Base-by-base conservation (phyloP, 1,284 basidiomycete genomes). In the Puccinia triticina region DNA sequence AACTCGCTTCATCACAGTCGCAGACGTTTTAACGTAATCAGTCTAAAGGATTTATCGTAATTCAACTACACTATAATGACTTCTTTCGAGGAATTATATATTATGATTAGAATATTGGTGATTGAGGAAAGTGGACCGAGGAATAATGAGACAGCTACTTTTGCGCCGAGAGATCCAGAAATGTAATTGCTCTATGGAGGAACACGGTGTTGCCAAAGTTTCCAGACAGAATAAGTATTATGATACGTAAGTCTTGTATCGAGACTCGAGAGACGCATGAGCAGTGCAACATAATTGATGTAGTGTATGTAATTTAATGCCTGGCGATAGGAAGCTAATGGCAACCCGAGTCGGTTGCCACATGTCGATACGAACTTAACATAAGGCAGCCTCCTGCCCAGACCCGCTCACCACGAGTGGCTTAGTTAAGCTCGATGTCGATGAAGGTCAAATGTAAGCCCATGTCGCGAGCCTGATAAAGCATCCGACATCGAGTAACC, bases 261-360 rank as follows among this genome's bases (percentile, higher is more conserved):
- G 34, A 66, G 16, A 16, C 34, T 66, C 29, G 57, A 59, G n/a
- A n/a, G n/a, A n/a, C n/a, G 57, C 59, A 14, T 64, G 14, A 66
- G 23, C 61, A 66, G 12, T n/a, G 29, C 59, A 61, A 61, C 32
- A 40, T 66, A 23, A 66, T 66, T 40, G 34, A 10, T 66, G 7
- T 43, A 43, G 4, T 4, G 12, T 12, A 4, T 59, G n/a, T n/a
- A 46, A 23, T 59, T 7, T 29, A 46, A n/a, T 40, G 37, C 32
- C 67, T 32, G 40, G 21, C 34, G 18, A 48, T 48, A 32, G 26
- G 48, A 34, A 32, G 23, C 12, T 71, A 71, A 71, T 50, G 69
- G 69, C n/a, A 50, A 71, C 69, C 69, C 10, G 29, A 71, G 48
- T 71, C 69, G 69, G 69, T 71, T 50, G 69, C 14, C 69, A 34